Base-by-base conservation (phyloP, 495 filamentous ascomycete genomes). In the Aspergillus carlsbadensis region DNA sequence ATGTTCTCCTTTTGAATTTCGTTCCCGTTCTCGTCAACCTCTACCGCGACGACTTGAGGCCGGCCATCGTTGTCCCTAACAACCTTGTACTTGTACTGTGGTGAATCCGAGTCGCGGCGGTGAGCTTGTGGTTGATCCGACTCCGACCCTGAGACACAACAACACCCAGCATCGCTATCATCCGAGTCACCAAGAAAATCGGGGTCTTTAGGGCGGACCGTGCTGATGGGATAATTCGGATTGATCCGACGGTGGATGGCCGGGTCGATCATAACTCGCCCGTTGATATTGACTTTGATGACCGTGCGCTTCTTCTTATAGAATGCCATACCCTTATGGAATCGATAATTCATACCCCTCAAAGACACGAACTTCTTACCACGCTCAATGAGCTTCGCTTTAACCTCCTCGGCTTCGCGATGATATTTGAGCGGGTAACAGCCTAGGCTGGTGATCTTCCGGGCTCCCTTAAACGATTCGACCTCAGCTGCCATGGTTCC, bases 201-300 rank as follows among this genome's bases (percentile, higher is more conserved):
- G 14, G 82, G 80, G 53, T 93, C 87, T 55, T 89, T 87, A 10
- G 87, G 85, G 51, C 89, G 85, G 39, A 96, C 87, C 0, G 84
- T 84, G 47, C 86, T 90, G 65, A 96, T 86, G 14, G 83, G 82
- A 63, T 96, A 96, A 62, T 96, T 96, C 1, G 92, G 91, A 59
- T 93, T 91, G 57, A 94, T 90, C 3, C 91, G 83, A 21, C 92
- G 82, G 74, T 93, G 90, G 49, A 90, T 92, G 13, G 85, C 85
- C 0, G 92, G 88, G 65, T 97, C 92, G 35, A 96, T 80, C 92
- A 96, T 96, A 58, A 96, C 84, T 44, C 92, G 85, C 29, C 90
- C 88, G 60, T 96, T 95, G 74, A 95, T 88, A 56, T 92, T 92
- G 73, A 96, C 84, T 69, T 94, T 96, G 70, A 86, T 78, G 22